phyloP scores from a whole-genome alignment of 345 rosid genomes.

The Salix suchowensis region DNA sequence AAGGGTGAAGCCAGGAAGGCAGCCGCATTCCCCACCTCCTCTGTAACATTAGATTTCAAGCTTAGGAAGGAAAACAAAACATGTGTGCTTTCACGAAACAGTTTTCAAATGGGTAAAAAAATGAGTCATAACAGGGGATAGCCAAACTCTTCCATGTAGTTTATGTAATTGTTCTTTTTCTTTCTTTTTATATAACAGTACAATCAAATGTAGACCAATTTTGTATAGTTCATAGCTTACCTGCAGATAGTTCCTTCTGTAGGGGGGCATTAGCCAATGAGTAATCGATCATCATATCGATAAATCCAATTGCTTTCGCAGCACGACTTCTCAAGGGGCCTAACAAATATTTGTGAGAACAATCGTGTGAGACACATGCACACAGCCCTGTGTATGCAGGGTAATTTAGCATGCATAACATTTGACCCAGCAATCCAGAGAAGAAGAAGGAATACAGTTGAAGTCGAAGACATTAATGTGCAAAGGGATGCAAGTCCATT shows the following conservation, averaged over 20 bases:
- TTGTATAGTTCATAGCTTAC: conserved; percentile 24
- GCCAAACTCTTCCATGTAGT: background rate
- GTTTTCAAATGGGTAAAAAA: too few species aligned
- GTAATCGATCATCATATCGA: conserved; percentile 77
- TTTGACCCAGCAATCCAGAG: too few species aligned
- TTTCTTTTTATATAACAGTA: background rate
- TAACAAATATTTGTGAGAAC: conserved; percentile 12
- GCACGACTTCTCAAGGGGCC: conserved; percentile 70
- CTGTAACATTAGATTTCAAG: conserved; percentile 31
- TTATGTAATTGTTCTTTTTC: background rate
- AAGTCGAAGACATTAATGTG: too few species aligned
- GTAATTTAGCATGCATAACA: too few species aligned
- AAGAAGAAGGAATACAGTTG: too few species aligned
- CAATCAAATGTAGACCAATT: background rate
- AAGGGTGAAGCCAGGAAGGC: conserved; percentile 85
- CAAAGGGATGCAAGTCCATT: too few species aligned
- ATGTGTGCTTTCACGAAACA: too few species aligned
- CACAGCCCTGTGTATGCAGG: too few species aligned
- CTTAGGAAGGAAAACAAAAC: background rate
- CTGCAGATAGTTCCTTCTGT: conserved; percentile 79
- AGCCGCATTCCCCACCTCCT: conserved; percentile 85
- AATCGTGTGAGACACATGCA: background rate
- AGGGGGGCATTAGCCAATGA: conserved; percentile 75
- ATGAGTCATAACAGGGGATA: background rate
- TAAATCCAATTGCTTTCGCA: conserved; percentile 72